Conservation (phyloP, 306 rosid genomes). For the Cucurbita maxima region DNA sequence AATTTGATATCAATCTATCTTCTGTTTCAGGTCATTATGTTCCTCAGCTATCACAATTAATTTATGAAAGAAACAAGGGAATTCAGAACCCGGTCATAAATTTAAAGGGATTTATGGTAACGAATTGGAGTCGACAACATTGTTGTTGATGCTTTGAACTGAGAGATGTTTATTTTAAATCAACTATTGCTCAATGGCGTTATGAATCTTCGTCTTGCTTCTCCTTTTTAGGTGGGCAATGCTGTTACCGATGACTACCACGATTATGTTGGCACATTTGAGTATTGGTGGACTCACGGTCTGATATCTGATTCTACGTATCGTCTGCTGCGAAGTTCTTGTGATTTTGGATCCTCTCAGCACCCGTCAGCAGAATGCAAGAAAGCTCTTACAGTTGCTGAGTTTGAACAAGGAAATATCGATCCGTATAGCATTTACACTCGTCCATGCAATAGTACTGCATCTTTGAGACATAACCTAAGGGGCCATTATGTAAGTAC, state of each 20-base stretch:
- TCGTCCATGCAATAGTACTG: slow-evolving; percentile 47
- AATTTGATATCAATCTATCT: background rate
- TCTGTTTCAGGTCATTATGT: slow-evolving; percentile 72
- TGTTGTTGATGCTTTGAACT: background rate
- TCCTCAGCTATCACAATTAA: slow-evolving; percentile 75
- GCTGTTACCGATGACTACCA: slow-evolving; percentile 89
- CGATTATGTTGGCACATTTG: slow-evolving; percentile 73
- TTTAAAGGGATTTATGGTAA: slow-evolving; percentile 86
- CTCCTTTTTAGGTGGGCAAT: slow-evolving; percentile 63
- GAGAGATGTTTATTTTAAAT: background rate
- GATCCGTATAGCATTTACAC: slow-evolving; percentile 80
- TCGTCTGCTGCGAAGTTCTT: slow-evolving; percentile 28
- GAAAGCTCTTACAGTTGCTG: slow-evolving; percentile 39
- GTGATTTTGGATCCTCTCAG: slow-evolving; percentile 52
- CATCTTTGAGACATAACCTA: slow-evolving; percentile 37
- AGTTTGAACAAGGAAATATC: slow-evolving; percentile 64
- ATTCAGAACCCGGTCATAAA: slow-evolving; percentile 55
- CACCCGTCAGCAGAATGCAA: slow-evolving; percentile 68
- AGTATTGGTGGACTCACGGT: slow-evolving; percentile 97
- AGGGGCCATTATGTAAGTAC: slow-evolving; percentile 72
- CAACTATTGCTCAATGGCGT: background rate
- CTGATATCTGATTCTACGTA: slow-evolving; percentile 88
- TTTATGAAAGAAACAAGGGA: slow-evolving; percentile 58
- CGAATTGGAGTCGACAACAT: slow-evolving; percentile 10
- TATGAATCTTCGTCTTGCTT: background rate